These are phyloP conservation scores for Pseudocercospora musae DNA, from an alignment of 2,329 filamentous ascomycete species.

Conservation along the genomic window DNA sequence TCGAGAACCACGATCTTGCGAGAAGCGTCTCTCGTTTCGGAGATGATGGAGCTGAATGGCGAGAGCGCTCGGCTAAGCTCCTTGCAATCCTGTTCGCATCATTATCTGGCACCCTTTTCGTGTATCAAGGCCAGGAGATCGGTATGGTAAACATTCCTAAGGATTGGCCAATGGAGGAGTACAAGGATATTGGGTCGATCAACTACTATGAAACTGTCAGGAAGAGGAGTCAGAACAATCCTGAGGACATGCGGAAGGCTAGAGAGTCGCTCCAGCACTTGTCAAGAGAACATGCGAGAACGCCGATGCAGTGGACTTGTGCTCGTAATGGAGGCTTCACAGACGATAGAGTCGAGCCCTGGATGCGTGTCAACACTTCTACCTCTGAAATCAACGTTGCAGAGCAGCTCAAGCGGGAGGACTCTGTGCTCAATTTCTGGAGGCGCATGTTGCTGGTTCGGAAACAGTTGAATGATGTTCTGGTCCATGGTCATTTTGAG, in stretches of 20 bases:
- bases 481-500: conserved; percentile 28
- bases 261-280: conserved; percentile 1
- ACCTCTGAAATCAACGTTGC: conserved; percentile 11
- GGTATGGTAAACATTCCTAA: conserved; percentile 52
- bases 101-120: conserved; percentile 50
- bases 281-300: conserved; percentile 48
- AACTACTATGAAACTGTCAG: conserved; percentile 48
- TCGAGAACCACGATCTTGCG: conserved; percentile 64
- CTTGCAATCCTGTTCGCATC: conserved; percentile 35
- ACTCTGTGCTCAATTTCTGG: conserved; percentile 58
- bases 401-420: conserved; percentile 48
- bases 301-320: conserved; percentile 64
- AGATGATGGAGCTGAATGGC: conserved; percentile 47
- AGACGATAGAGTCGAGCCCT: conserved; percentile 1
- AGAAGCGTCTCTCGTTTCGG: conserved; percentile 56
- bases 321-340: conserved; percentile 61
- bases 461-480: conserved; percentile 20
- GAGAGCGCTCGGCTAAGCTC: conserved; percentile 54
- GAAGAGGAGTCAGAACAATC: conserved; percentile 36
- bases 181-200: conserved; percentile 47
- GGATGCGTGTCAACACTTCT: conserved; percentile 14
- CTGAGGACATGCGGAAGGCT: neutral
- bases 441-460: conserved; percentile 33
- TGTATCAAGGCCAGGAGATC: conserved; percentile 66
- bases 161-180: conserved; percentile 31